Percentiles rank a stretch among this genome's conserved stretches.
Evolutionary conservation across 2,329 filamentous ascomycete genomes (phyloP).

Genomic region (Pochonia chlamydosporia): DNA sequence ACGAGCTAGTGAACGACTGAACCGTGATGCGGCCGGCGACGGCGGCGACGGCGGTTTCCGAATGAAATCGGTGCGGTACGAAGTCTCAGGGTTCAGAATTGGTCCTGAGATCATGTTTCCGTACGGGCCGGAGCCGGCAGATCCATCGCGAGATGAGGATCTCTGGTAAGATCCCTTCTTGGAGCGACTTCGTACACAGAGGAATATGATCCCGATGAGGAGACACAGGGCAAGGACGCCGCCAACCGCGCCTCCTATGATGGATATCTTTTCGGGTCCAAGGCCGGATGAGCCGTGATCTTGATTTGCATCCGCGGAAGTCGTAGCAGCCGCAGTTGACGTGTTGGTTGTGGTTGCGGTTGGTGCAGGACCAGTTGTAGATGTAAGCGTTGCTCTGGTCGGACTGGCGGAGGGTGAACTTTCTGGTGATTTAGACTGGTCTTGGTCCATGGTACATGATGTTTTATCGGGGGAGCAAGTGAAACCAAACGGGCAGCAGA

Average conservation of each 20-base stretch:
- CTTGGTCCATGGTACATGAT: slow-evolving; percentile 45
- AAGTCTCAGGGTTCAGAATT: slow-evolving; percentile 35
- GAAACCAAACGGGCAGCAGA: slow-evolving; percentile 73
- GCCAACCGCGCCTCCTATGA: slow-evolving; percentile 42
- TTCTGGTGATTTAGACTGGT: slow-evolving; percentile 40
- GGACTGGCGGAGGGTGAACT: slow-evolving; percentile 14
- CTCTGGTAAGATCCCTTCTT: slow-evolving; percentile 9
- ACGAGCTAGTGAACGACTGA: slow-evolving; percentile 6
- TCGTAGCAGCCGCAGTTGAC: not conserved
- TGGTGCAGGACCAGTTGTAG: slow-evolving; percentile 2
- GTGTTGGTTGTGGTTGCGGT: slow-evolving; percentile 13
- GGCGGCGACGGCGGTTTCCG: slow-evolving; percentile 26
- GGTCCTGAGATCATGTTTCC: slow-evolving; percentile 52
- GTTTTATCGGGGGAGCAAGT: slow-evolving; percentile 44
- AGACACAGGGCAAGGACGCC: slow-evolving; percentile 38
- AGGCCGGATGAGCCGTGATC: slow-evolving; percentile 8
- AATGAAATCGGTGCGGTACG: slow-evolving; percentile 48
- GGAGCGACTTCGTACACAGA: slow-evolving; percentile 30
- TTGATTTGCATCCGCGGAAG: slow-evolving; percentile 9
- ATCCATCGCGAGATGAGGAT: slow-evolving; percentile 14
- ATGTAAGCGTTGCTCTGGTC: slow-evolving; percentile 1
- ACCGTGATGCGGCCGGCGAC: not conserved
- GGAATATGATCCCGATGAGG: slow-evolving; percentile 31
- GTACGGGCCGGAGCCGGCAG: slow-evolving; percentile 15
- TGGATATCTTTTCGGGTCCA: slow-evolving; percentile 29